phyloP scores from a whole-genome alignment of 2,329 filamentous ascomycete genomes.

The Ophidiomyces ophidiicola region DNA sequence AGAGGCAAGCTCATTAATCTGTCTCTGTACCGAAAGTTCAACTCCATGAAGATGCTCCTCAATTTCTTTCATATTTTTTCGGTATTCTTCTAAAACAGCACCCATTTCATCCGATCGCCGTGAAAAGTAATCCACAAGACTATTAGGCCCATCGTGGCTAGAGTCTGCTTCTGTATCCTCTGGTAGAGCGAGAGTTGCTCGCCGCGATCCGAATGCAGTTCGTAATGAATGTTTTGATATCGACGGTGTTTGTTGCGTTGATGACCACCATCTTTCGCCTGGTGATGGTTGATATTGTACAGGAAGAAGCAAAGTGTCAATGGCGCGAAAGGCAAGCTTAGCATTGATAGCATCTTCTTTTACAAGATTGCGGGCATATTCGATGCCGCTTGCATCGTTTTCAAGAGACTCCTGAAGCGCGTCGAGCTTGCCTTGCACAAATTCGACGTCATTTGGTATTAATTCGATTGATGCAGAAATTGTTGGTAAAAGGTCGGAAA shows the following conservation, averaged over 20 bases:
- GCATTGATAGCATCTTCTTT: constrained; percentile 58
- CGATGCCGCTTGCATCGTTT: constrained; percentile 50
- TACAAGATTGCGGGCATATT: constrained; percentile 44
- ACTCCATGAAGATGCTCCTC: constrained; percentile 53
- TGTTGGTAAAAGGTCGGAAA: constrained; percentile 56
- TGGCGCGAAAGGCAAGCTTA: constrained; percentile 57
- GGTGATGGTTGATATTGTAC: constrained; percentile 46
- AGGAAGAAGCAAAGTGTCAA: constrained; percentile 63
- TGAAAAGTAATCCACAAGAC: constrained; percentile 53
- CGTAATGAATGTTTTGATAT: constrained; percentile 28
- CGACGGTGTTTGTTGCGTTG: constrained; percentile 29
- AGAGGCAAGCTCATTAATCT: constrained; percentile 45
- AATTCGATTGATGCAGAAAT: constrained; percentile 53
- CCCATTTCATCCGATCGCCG: constrained; percentile 51
- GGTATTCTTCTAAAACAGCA: constrained; percentile 45
- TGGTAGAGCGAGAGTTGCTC: constrained; percentile 37
- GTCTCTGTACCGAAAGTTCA: constrained; percentile 48
- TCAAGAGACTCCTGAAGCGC: constrained; percentile 52
- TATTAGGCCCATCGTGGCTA: constrained; percentile 42
- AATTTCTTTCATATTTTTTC: constrained; percentile 50
- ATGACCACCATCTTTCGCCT: constrained; percentile 30
- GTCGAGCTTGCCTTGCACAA: constrained; percentile 49
- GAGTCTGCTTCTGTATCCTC: constrained; percentile 34
- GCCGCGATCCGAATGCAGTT: constrained; percentile 25
- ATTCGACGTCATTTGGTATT: constrained; percentile 53